Evolutionary conservation across 257 asterid species (phyloP).

Genomic region (Phtheirospermum japonicum): DNA sequence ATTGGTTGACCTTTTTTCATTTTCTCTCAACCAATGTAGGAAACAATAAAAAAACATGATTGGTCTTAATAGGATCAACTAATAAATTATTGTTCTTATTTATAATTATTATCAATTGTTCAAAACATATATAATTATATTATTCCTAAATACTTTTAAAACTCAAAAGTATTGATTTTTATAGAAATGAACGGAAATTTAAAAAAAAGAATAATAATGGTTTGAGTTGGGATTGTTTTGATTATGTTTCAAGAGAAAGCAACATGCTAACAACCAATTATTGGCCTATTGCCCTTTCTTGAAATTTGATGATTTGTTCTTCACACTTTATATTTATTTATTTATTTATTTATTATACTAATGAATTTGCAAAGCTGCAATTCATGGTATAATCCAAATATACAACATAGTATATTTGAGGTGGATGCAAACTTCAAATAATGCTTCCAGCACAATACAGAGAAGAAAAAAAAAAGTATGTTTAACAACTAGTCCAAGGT

Average conservation of each 20-base stretch:
- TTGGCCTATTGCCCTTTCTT: conserved; percentile 22
- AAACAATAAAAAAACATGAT: too few relatives aligned
- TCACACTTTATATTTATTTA: conserved; percentile 12
- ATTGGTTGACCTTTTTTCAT: conserved; percentile 21
- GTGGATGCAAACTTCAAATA: conserved; percentile 25
- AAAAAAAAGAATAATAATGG: too few relatives aligned
- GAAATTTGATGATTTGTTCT: conserved; percentile 23
- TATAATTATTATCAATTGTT: too few relatives aligned
- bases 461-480: not conserved
- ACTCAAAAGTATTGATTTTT: too few relatives aligned
- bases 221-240: too few relatives aligned
- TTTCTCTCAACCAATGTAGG: not conserved
- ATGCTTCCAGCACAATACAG: conserved; percentile 25
- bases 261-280: conserved; percentile 35
- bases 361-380: conserved; percentile 26
- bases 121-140: too few relatives aligned
- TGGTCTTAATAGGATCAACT: too few relatives aligned
- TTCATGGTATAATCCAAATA: conserved; percentile 31
- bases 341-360: not conserved
- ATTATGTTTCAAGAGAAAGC: conserved; percentile 27
- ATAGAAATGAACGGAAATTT: too few relatives aligned
- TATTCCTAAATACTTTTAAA: too few relatives aligned
- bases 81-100: too few relatives aligned
- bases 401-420: conserved; percentile 19
- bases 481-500: conserved; percentile 24